phyloP scores from a whole-genome alignment of 768 basidiomycete genomes.

The Inosperma sp. region DNA sequence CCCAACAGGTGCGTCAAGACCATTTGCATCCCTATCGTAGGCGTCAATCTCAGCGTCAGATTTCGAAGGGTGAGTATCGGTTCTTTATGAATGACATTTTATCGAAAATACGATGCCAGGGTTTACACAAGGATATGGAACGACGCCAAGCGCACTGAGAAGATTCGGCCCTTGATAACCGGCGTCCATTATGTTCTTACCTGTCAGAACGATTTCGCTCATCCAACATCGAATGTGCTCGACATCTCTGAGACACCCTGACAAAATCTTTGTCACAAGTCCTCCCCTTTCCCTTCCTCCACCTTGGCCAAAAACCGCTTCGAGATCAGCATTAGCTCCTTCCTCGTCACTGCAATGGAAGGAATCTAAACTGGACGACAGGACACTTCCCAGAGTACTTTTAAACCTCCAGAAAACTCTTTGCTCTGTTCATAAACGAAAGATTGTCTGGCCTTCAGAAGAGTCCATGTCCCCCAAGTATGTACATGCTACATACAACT shows the following conservation, averaged over 20 bases:
- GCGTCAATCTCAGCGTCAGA: no score
- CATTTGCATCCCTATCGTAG: no score
- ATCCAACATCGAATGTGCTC: neutral
- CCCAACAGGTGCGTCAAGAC: no score
- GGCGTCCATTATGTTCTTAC: neutral
- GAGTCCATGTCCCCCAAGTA: conserved; percentile 7
- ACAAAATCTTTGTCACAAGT: conserved; percentile 2
- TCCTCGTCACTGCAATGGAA: conserved; percentile 4
- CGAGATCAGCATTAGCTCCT: neutral
- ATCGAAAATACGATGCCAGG: no score
- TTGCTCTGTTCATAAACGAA: conserved; percentile 15
- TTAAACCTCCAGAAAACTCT: conserved; percentile 5
- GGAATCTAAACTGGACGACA: conserved; percentile 2
- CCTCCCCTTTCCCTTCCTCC: conserved; percentile 3
- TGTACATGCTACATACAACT: neutral
- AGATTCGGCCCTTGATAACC: no score
- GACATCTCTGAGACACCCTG: conserved; percentile 3
- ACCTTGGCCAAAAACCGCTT: conserved; percentile 1
- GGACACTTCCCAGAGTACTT: conserved; percentile 1
- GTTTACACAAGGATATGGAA: no score
- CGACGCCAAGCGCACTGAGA: no score
- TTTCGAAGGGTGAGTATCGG: no score
- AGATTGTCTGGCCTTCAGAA: conserved; percentile 14
- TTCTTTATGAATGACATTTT: no score
- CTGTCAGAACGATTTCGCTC: conserved; percentile 2